Evolutionary conservation across 805 yeast genomes (phyloP).

Genomic region (Cyberlindnera petersonii): DNA sequence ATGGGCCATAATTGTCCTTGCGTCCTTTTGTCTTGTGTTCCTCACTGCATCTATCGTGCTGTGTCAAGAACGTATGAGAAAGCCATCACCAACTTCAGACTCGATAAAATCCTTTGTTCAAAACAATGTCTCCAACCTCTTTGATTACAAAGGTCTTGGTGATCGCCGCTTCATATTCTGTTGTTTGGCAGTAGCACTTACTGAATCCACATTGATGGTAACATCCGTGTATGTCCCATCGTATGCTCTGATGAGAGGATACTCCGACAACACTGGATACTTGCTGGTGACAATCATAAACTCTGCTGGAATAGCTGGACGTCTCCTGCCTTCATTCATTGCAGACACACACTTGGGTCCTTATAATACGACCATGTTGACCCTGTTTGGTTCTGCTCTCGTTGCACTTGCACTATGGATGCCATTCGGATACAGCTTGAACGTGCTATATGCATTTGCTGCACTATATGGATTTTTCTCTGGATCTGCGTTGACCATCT

Average conservation of each 20-base stretch:
- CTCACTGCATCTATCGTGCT: constrained; percentile 25
- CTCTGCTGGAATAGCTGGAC: constrained; percentile 42
- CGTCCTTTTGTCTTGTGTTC: constrained; percentile 33
- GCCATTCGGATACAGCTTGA: constrained; percentile 34
- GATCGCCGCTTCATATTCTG: constrained; percentile 43
- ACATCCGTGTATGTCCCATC: constrained; percentile 48
- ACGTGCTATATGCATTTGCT: constrained; percentile 40
- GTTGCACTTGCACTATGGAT: constrained; percentile 38
- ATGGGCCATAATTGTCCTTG: constrained; percentile 50
- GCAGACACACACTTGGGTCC: constrained; percentile 45
- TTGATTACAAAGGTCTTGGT: constrained; percentile 35
- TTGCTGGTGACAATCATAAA: constrained; percentile 43
- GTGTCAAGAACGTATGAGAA: constrained; percentile 32
- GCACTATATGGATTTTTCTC: constrained; percentile 49
- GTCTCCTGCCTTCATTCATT: constrained; percentile 39
- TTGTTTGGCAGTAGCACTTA: constrained; percentile 39
- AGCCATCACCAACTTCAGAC: constrained; percentile 2
- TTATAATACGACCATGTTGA: constrained; percentile 45
- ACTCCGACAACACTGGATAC: constrained; percentile 40
- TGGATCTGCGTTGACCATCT: constrained; percentile 49
- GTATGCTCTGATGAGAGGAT: constrained; percentile 46
- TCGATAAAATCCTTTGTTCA: constrained; percentile 7
- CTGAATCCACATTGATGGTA: constrained; percentile 31
- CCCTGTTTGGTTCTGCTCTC: constrained; percentile 29
- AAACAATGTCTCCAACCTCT: constrained; percentile 14